Percentiles rank a stretch among this genome's conserved stretches.
These are phyloP conservation scores for Colletotrichum falcatum DNA, from an alignment of 2,329 filamentous ascomycete species.

Conservation along the genomic window DNA sequence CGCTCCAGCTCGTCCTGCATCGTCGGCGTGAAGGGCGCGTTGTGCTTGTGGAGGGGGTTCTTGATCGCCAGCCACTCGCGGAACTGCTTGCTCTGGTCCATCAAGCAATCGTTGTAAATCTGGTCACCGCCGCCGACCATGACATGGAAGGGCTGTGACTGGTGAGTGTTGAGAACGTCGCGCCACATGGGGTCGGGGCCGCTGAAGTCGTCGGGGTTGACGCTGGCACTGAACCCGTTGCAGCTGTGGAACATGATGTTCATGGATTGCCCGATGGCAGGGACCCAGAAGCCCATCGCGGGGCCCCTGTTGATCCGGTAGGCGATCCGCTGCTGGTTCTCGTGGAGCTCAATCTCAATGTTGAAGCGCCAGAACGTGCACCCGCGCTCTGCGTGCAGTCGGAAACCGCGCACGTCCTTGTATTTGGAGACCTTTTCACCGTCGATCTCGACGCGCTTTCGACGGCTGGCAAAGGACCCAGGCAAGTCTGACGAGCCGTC, in stretches of 20 bases:
- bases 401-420: constrained; percentile 84
- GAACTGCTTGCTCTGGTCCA: constrained; percentile 80
- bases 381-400: constrained; percentile 86
- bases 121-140: constrained; percentile 99
- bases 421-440: constrained; percentile 86
- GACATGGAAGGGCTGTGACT: constrained; percentile 92
- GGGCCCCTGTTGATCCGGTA: constrained; percentile 96
- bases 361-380: constrained; percentile 98
- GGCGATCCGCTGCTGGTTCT: constrained; percentile 85
- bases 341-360: constrained; percentile 86
- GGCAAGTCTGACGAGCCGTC: constrained; percentile 61
- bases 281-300: constrained; percentile 93
- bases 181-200: constrained; percentile 98
- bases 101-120: constrained; percentile 92
- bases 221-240: constrained; percentile 90
- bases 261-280: constrained; percentile 86
- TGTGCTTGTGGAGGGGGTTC: constrained; percentile 83
- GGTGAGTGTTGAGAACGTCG: constrained; percentile 92
- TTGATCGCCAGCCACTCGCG: constrained; percentile 86
- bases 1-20: constrained; percentile 90
- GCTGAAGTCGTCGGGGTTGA: constrained; percentile 83
- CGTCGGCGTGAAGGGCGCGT: constrained; percentile 79
- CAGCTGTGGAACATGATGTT: constrained; percentile 99
- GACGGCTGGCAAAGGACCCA: constrained; percentile 65
- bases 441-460: constrained; percentile 69